Conservation (phyloP, 2,329 filamentous ascomycete genomes). For the Colletotrichum aenigma region DNA sequence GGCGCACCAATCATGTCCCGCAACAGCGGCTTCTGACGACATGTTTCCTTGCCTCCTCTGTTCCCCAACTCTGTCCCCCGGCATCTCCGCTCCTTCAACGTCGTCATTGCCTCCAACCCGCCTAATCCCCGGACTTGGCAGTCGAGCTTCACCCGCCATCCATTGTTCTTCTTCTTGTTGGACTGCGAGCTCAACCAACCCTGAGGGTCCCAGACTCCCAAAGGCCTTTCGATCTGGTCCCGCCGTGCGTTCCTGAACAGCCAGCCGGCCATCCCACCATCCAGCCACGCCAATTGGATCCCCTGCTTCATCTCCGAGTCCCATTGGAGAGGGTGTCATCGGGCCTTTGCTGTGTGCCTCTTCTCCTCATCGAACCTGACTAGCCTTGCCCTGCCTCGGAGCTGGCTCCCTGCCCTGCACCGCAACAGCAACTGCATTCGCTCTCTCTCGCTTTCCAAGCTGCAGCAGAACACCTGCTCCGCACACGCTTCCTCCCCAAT, state of each 20-base stretch:
- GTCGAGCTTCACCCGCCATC: not conserved
- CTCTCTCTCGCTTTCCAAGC: not conserved
- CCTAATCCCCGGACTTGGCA: slow-evolving; percentile 6
- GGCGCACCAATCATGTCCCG: slow-evolving; percentile 15
- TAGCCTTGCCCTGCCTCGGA: not conserved
- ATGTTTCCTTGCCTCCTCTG: not conserved
- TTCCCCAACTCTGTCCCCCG: not conserved
- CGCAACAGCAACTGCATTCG: not conserved
- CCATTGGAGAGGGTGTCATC: slow-evolving; percentile 16
- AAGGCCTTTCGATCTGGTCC: not conserved
- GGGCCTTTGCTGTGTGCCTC: not conserved
- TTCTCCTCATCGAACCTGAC: not conserved
- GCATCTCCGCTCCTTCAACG: not conserved
- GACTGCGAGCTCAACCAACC: not conserved
- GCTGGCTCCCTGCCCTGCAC: slow-evolving; percentile 5
- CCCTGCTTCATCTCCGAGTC: not conserved
- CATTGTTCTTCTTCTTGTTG: not conserved
- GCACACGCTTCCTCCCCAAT: not conserved
- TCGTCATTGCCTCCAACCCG: slow-evolving; percentile 11
- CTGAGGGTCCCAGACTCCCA: not conserved
- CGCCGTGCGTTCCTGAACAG: slow-evolving; percentile 3
- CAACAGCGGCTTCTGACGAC: not conserved
- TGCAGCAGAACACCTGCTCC: not conserved
- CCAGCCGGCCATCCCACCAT: not conserved
- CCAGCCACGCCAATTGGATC: not conserved